Conservation (phyloP, 192 early-diverging fungal genomes). For the Phlyctochytrium arcticum region DNA sequence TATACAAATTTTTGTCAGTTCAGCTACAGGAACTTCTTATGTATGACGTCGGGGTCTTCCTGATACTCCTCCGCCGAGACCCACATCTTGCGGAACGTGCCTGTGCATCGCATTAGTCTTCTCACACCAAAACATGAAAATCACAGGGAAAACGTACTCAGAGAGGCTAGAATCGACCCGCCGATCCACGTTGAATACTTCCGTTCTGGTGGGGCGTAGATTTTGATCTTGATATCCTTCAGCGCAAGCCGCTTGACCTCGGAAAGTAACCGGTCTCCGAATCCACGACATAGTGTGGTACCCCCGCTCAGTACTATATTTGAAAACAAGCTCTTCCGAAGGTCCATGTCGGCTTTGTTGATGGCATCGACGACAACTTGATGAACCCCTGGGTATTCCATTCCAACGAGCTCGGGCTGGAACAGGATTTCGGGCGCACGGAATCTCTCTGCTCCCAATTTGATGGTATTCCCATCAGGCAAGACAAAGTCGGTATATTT, state of each 20-base stretch:
- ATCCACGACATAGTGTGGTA: constrained; percentile 86
- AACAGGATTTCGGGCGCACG: constrained; percentile 95
- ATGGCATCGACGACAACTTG: constrained; percentile 92
- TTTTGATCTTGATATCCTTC: constrained; percentile 96
- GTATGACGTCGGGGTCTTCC: constrained; percentile 92
- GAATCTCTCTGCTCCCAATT: constrained; percentile 89
- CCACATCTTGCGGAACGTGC: constrained; percentile 99
- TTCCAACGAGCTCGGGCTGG: constrained; percentile 88
- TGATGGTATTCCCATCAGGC: constrained; percentile 80
- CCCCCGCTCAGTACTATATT: constrained; percentile 97
- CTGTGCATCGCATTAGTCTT: constrained; percentile 16
- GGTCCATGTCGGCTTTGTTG: constrained; percentile 89
- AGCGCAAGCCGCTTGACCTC: constrained; percentile 87
- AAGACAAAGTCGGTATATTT: constrained; percentile 76
- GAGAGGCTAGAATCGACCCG: constrained; percentile 88
- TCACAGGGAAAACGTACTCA: constrained; percentile 51
- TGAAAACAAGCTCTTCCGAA: constrained; percentile 80
- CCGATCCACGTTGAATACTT: constrained; percentile 99
- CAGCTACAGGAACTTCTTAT: constrained; percentile 31
- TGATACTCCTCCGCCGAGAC: constrained; percentile 94
- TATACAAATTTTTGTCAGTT: no score
- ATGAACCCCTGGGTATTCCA: constrained; percentile 90
- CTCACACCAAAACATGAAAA: neutral
- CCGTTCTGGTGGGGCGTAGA: constrained; percentile 94
- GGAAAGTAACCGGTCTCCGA: constrained; percentile 87